Evolutionary conservation across 192 early-diverging fungal genomes (phyloP), one percentile per base, ranked within the genome.

Genomic region (Rhizoclosmatium globosum): DNA sequence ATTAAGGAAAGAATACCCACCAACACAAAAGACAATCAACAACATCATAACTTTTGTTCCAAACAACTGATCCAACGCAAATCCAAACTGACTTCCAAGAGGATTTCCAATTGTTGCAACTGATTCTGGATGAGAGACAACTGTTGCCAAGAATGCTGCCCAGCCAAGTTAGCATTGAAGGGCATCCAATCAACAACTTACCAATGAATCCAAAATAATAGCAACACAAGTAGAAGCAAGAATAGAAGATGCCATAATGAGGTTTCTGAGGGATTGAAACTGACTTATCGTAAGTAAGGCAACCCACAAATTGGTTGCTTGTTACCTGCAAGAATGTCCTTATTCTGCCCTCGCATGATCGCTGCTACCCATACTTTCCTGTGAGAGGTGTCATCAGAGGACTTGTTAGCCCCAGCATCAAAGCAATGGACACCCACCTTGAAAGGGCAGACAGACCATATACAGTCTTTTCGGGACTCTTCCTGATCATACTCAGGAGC

Each of bases 251-350:
- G 81, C 83, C 83, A 85, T 85, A 47, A 85, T 79, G 64, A 79
- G 79, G 68, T 85, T 85, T n/a, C 83, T 71, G 21, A 85, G 83
- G 3, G 79, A 80, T 66, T 85, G 83, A 38, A n/a, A 85, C 83
- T 79, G 56, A 11, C 21, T 11, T 38, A 15, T 1, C 17, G 15
- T 2, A 23, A 2, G 2, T 6, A 38, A 2, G 38, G n/a, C 0
- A 38, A 1, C 64, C n/a, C 17, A 17, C 64, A 17, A 65, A 65
- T 38, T 2, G 15, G 17, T 65, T 1, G 41, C 15, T 65, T 31
- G 15, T 6, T 19, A 81, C 79, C 76, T 69, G 81, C 83, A 3
- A 85, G 66, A 74, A 85, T 85, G 46, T 76, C 74, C 59, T 85
- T 82, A 19, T 83, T 81, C 47, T 80, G 74, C 31, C 80, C 74